Evolutionary conservation across 257 asterid genomes (phyloP).

Genomic region (Datura wrightii): DNA sequence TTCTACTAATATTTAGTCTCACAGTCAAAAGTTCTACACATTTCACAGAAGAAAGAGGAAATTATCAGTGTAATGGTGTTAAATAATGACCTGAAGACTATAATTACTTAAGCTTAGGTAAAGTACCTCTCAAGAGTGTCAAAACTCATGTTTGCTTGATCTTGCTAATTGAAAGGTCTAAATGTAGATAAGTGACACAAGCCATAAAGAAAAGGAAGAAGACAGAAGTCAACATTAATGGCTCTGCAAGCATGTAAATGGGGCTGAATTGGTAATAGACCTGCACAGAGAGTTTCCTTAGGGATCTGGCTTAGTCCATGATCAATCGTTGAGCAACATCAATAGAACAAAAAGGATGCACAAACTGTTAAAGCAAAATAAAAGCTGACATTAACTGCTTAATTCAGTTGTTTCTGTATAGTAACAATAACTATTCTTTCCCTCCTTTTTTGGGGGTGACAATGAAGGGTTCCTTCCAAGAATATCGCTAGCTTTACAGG

Average conservation of each 20-base stretch:
- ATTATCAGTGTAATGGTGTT: neutral
- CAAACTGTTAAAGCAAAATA: neutral
- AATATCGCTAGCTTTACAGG: neutral
- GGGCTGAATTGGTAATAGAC: slow-evolving; percentile 88
- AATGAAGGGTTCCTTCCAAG: neutral
- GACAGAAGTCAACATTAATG: slow-evolving; percentile 79
- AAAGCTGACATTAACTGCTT: neutral
- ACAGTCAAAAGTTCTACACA: slow-evolving; percentile 3
- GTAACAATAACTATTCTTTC: neutral
- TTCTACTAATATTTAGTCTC: slow-evolving; percentile 27
- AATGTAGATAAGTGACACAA: slow-evolving; percentile 77
- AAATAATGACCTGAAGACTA: neutral
- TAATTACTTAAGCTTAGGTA: neutral
- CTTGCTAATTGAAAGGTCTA: slow-evolving; percentile 80
- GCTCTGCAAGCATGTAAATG: slow-evolving; percentile 94
- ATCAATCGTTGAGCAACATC: neutral
- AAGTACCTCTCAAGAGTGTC: slow-evolving; percentile 46
- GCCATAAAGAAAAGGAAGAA: slow-evolving; percentile 78
- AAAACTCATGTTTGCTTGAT: slow-evolving; percentile 36
- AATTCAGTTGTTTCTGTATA: neutral
- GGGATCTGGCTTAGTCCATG: neutral
- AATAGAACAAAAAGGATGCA: neutral
- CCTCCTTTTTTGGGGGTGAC: neutral
- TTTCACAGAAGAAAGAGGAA: neutral
- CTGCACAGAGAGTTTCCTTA: slow-evolving; percentile 54